These are phyloP conservation scores for Ganoderma resinaceum DNA, from an alignment of 1,284 basidiomycete species.

Conservation along the genomic window DNA sequence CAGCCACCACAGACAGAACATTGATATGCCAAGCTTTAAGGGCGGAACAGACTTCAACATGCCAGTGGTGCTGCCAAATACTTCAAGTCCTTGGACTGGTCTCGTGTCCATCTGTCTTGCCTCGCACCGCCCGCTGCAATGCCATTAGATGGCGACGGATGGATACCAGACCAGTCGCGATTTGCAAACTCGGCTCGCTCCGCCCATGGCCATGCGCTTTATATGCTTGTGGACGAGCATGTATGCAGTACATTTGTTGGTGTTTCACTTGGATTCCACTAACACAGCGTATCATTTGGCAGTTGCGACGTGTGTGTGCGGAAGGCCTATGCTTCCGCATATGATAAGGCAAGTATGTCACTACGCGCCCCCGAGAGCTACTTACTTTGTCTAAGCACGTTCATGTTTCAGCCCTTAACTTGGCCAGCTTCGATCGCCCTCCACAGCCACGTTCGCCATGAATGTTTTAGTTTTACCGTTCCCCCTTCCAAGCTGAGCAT, in stretches of 20 bases:
- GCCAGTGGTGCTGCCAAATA: constrained; percentile 1
- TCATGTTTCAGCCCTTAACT: background rate
- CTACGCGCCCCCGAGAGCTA: background rate
- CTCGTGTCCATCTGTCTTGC: background rate
- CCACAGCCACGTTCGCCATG: background rate
- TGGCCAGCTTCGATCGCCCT: background rate
- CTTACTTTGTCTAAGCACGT: no score
- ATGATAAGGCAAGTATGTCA: background rate
- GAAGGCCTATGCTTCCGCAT: background rate
- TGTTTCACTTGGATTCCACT: background rate
- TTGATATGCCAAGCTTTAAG: background rate
- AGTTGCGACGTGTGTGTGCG: background rate
- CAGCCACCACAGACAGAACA: background rate
- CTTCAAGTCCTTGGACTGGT: background rate
- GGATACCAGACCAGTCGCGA: background rate
- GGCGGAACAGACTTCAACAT: background rate
- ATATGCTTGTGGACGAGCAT: background rate
- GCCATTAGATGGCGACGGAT: background rate
- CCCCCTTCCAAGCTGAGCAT: background rate
- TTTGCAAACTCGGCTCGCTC: background rate
- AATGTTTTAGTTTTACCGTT: background rate
- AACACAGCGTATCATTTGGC: background rate
- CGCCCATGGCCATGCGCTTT: background rate
- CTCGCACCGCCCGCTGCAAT: background rate
- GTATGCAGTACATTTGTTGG: background rate